Evolutionary conservation across 805 yeast species (phyloP).

Genomic region (Phaffomyces opuntiae): DNA sequence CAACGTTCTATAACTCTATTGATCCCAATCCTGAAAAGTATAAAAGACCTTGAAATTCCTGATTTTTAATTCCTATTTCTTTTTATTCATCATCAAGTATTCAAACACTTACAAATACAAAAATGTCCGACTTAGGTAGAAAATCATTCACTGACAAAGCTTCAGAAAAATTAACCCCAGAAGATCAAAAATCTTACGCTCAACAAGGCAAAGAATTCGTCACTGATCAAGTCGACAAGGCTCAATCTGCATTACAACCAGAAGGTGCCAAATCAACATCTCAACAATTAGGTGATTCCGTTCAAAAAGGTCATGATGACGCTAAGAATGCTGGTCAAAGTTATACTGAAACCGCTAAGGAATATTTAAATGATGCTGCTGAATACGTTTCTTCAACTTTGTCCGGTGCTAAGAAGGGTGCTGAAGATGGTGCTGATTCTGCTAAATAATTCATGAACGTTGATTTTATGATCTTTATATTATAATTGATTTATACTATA

Average conservation of each 20-base stretch:
- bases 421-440: constrained; percentile 19
- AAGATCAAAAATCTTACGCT: constrained; percentile 53
- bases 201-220: constrained; percentile 67
- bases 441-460: constrained; percentile 7
- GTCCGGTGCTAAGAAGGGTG: constrained; percentile 54
- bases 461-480: background rate
- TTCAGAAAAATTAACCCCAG: constrained; percentile 62
- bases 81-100: background rate
- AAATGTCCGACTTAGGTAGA: constrained; percentile 56
- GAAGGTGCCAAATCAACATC: constrained; percentile 59
- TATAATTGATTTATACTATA: background rate
- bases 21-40: background rate
- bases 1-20: too few species aligned
- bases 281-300: constrained; percentile 63
- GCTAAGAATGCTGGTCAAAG: constrained; percentile 34
- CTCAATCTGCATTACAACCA: constrained; percentile 54
- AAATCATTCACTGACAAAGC: constrained; percentile 66
- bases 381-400: constrained; percentile 41
- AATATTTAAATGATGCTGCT: constrained; percentile 41
- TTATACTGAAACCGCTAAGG: constrained; percentile 47
- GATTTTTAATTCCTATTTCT: background rate
- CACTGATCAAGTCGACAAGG: constrained; percentile 60
- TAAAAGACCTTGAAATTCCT: background rate
- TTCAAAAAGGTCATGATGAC: constrained; percentile 48
- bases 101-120: too few species aligned